phyloP scores from a whole-genome alignment of 441 rosid species.

The Populus hybrid region DNA sequence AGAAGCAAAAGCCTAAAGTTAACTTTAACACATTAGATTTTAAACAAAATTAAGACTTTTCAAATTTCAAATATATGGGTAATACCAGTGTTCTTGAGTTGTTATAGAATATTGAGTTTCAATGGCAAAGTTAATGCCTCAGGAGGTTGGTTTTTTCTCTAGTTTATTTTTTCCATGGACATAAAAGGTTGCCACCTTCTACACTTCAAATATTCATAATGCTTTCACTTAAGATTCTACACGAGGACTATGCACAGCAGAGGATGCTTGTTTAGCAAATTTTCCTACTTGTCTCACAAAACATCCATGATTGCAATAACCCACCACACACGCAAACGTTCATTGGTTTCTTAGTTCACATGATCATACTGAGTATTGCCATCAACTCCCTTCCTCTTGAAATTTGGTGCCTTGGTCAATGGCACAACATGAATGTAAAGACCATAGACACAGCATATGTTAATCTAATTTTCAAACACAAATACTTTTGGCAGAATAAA shows the following conservation, averaged over 20 bases:
- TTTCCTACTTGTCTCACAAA: background rate
- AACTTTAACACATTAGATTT: background rate
- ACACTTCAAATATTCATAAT: constrained; percentile 1
- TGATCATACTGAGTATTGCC: background rate
- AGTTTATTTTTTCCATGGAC: background rate
- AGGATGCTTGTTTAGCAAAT: background rate
- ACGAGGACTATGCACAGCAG: background rate
- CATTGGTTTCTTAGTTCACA: background rate
- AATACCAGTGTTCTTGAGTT: background rate
- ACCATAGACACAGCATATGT: background rate
- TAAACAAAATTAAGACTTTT: background rate
- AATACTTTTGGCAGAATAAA: background rate
- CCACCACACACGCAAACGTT: background rate
- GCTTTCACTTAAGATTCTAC: background rate
- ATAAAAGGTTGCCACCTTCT: background rate
- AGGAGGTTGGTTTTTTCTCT: background rate
- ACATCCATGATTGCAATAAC: background rate
- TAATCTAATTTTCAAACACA: background rate
- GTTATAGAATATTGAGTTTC: background rate
- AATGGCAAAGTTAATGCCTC: background rate
- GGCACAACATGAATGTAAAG: background rate
- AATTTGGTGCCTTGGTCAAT: background rate
- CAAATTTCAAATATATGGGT: background rate
- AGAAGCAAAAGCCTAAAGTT: background rate
- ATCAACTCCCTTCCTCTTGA: background rate